Percentiles rank a stretch among this genome's conserved stretches.
phyloP scores from a whole-genome alignment of 305 asterid genomes.

The Solanum hybrid region DNA sequence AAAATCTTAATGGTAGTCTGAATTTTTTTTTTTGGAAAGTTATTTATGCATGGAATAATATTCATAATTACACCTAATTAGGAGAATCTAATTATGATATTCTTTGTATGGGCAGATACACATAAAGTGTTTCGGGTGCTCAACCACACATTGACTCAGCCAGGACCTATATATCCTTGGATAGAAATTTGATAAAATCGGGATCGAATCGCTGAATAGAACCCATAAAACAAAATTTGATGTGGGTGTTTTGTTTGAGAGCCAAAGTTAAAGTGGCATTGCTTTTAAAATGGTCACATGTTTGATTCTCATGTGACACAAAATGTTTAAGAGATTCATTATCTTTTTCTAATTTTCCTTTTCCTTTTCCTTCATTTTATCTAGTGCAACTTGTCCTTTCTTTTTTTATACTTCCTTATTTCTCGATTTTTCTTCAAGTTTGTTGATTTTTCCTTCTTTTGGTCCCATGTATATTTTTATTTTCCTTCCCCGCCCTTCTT shows the following conservation, averaged over 20 bases:
- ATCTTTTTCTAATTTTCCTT: neutral
- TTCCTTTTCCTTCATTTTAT: neutral
- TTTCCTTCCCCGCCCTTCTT: neutral
- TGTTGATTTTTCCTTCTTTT: too few species aligned
- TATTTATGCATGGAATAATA: neutral
- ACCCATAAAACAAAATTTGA: neutral
- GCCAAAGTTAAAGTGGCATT: neutral
- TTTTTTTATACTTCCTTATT: neutral
- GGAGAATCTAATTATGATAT: neutral
- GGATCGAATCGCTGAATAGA: neutral
- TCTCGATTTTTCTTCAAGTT: neutral
- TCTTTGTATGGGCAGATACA: neutral
- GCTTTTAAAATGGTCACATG: neutral
- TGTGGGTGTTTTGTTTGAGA: neutral
- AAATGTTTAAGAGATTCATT: neutral
- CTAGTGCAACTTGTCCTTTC: neutral
- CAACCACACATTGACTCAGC: neutral
- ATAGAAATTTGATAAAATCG: neutral
- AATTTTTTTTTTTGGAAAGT: neutral
- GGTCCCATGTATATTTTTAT: neutral
- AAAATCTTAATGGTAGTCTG: neutral
- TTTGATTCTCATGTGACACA: neutral
- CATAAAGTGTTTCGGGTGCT: neutral
- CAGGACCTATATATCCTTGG: neutral
- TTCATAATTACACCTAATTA: neutral